Evolutionary conservation across 1,284 basidiomycete species (phyloP), one percentile per base, ranked within the genome.

Genomic region (Ceratobasidium papillatum): DNA sequence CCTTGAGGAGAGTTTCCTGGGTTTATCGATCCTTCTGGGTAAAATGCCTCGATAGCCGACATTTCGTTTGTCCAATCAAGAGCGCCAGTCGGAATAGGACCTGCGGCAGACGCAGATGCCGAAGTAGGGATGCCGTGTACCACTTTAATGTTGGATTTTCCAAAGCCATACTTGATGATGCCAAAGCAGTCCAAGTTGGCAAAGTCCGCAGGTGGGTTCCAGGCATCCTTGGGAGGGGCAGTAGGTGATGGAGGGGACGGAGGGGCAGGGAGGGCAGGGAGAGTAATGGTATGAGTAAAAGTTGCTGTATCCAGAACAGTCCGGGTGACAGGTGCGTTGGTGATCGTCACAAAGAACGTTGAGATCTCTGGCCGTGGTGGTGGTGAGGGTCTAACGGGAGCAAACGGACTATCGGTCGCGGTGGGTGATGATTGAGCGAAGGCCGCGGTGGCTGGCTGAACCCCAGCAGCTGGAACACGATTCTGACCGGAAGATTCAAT

Each of bases 1-100:
- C 80, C 80, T 49, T 79, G 77, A 36, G 80, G 80, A n/a, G 77
- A 76, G 38, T 75, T 76, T 19, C 78, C 78, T 9, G 80, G 80
- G 71, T 80, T 80, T 65, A 79, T 77, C n/a, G 80, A 81, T 17
- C 78, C 78, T 52, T 76, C 62, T 5, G 80, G 80, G 72, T 79
- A 80, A 32, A 78, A 75, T 25, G 79, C 75, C 61, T 80, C 78
- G 19, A 81, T 66, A 7, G 78, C 74, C 47, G 79, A 78, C 54
- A 65, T 56, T 12, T 56, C 58, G 25, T 47, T 59, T 32, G 76
- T 78, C 78, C 78, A 78, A 47, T n/a, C 66, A 14, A 34, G 59
- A 43, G 59, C 12, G 56, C 66, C 62, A 25, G 51, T 45, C 36
- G 56, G 62, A 43, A 49, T 34, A 51, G 65, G 36, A 12, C 22